Percentiles rank a stretch among this genome's conserved stretches.
Evolutionary conservation across 306 rosid genomes (phyloP).

Genomic region (Fragaria nilgerrensis): DNA sequence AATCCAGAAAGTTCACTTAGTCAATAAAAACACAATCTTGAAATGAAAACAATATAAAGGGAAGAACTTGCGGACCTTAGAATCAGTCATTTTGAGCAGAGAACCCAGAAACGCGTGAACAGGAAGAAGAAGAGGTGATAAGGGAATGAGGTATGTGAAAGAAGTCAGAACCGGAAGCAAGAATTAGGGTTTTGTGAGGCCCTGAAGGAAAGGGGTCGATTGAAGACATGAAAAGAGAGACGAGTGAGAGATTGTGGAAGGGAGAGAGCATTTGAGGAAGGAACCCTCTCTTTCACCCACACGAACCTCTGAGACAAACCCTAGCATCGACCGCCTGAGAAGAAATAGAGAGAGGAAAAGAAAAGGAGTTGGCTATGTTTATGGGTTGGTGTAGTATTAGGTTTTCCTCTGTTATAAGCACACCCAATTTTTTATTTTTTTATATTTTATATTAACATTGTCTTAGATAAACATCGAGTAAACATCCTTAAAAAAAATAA

Average conservation of each 20-base stretch:
- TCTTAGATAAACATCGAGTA: too few relatives aligned
- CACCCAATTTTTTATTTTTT: too few relatives aligned
- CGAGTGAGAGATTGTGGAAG: constrained; percentile 30
- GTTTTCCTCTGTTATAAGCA: background rate
- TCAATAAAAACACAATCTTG: background rate
- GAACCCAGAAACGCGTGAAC: constrained; percentile 18
- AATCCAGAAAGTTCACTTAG: background rate
- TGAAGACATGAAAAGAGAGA: constrained; percentile 86
- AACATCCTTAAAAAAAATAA: too few relatives aligned
- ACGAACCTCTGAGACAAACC: constrained; percentile 17
- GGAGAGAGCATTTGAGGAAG: constrained; percentile 59
- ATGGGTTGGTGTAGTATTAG: constrained; percentile 7
- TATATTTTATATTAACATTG: too few relatives aligned
- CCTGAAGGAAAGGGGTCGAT: constrained; percentile 60
- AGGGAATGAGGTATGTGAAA: constrained; percentile 29
- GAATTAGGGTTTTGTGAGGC: constrained; percentile 69
- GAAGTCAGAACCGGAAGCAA: constrained; percentile 39
- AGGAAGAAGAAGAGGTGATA: constrained; percentile 23
- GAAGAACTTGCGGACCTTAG: constrained; percentile 48
- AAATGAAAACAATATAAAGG: background rate
- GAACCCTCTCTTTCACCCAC: constrained; percentile 59
- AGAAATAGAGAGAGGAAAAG: background rate
- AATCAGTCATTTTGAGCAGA: constrained; percentile 48
- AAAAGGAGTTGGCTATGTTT: background rate
- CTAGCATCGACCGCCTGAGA: constrained; percentile 38